These are phyloP conservation scores for Penicillium samsonianum DNA, from an alignment of 495 filamentous ascomycete genomes.

Conservation along the genomic window DNA sequence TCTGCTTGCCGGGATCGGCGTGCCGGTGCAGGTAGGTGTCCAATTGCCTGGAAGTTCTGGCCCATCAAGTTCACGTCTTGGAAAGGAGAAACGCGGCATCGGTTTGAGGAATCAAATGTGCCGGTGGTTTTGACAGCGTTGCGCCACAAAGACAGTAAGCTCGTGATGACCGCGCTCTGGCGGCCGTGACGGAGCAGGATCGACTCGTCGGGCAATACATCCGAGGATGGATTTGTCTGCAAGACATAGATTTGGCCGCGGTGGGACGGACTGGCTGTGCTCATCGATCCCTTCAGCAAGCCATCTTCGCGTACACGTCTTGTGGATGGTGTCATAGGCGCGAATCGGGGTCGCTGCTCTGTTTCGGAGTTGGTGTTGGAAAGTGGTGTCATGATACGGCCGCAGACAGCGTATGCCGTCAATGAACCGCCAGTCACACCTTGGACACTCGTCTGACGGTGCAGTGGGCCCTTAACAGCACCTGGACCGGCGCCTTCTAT, in stretches of 20 bases:
- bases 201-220: slow-evolving; percentile 59
- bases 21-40: slow-evolving; percentile 49
- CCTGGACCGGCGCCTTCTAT: slow-evolving; percentile 65
- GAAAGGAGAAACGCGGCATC: slow-evolving; percentile 46
- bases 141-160: slow-evolving; percentile 67
- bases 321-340: slow-evolving; percentile 83
- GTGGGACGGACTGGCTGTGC: slow-evolving; percentile 34
- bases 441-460: slow-evolving; percentile 55
- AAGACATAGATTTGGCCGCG: slow-evolving; percentile 68
- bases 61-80: slow-evolving; percentile 61
- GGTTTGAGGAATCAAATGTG: slow-evolving; percentile 52
- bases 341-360: slow-evolving; percentile 59
- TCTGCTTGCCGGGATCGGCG: slow-evolving; percentile 40
- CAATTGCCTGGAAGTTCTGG: slow-evolving; percentile 62
- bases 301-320: slow-evolving; percentile 60
- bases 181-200: slow-evolving; percentile 69
- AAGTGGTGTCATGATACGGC: slow-evolving; percentile 57
- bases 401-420: slow-evolving; percentile 67
- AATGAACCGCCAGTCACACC: slow-evolving; percentile 66
- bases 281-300: slow-evolving; percentile 50
- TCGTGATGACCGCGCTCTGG: slow-evolving; percentile 61
- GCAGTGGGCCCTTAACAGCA: slow-evolving; percentile 52
- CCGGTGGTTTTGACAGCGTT: slow-evolving; percentile 60
- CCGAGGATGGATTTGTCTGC: slow-evolving; percentile 46
- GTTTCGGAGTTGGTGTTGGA: slow-evolving; percentile 34